Conservation (phyloP, 805 yeast genomes). For the Kurtzmaniella cleridarum region DNA sequence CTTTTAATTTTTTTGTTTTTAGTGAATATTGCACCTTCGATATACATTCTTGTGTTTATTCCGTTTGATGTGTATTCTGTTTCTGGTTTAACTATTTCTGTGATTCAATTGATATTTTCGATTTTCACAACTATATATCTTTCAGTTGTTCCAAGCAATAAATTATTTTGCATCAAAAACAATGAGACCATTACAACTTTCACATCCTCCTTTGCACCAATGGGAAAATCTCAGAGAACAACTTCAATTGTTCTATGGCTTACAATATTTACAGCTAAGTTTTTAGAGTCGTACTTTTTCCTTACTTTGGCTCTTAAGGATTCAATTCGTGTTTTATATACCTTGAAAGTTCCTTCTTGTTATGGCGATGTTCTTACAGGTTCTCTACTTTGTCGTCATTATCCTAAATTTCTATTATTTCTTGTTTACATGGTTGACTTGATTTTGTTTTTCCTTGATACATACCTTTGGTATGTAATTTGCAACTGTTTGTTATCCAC, state of each 20-base stretch:
- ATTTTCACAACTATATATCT: conserved; percentile 23
- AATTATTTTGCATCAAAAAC: conserved; percentile 12
- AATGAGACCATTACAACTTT: conserved; percentile 10
- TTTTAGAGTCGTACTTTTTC: conserved; percentile 31
- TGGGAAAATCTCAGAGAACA: conserved; percentile 15
- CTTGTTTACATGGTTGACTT: conserved; percentile 23
- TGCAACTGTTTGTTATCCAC: conserved; percentile 32
- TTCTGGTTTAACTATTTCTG: conserved; percentile 18
- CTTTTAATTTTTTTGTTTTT: conserved; percentile 10
- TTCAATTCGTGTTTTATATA: conserved; percentile 24
- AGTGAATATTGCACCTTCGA: conserved; percentile 22
- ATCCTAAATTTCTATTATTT: conserved; percentile 20
- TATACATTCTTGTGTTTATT: conserved; percentile 22
- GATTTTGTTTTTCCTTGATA: conserved; percentile 32
- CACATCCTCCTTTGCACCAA: conserved; percentile 20
- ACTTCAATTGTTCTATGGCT: conserved; percentile 26
- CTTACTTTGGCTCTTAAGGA: conserved; percentile 30
- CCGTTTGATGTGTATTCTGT: conserved; percentile 19
- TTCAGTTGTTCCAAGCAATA: conserved; percentile 20
- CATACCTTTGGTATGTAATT: conserved; percentile 37
- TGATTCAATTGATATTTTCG: conserved; percentile 24
- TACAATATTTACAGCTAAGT: conserved; percentile 27
- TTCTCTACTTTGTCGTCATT: conserved; percentile 19
- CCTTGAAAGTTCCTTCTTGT: conserved; percentile 23
- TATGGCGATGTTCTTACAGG: conserved; percentile 22